Evolutionary conservation across 1,284 basidiomycete species (phyloP).

Genomic region (Phlebopus sp.): DNA sequence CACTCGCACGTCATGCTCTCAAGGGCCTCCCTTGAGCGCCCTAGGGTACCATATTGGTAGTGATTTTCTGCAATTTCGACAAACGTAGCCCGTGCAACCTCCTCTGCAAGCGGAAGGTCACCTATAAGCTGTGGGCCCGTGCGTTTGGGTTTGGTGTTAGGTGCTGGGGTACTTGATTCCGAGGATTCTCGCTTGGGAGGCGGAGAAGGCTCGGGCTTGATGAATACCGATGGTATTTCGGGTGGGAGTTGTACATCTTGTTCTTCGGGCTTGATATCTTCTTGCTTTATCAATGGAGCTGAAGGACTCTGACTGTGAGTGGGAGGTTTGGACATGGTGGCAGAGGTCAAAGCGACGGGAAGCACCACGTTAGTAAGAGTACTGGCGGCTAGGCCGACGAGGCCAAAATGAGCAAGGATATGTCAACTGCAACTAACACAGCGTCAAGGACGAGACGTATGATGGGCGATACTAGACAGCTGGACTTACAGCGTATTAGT

Average conservation of each 20-base stretch:
- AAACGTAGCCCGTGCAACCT: conserved; percentile 75
- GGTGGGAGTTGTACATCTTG: conserved; percentile 27
- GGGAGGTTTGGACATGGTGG: conserved; percentile 34
- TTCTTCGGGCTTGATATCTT: conserved; percentile 12
- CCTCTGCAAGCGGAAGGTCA: conserved; percentile 73
- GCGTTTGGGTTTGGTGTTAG: conserved; percentile 31
- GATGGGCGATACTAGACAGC: conserved; percentile 6
- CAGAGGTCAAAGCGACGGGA: conserved; percentile 8
- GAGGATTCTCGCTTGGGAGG: conserved; percentile 32
- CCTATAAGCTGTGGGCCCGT: conserved; percentile 66
- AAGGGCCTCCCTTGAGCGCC: conserved; percentile 81
- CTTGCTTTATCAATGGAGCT: conserved; percentile 13
- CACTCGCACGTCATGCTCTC: conserved; percentile 97
- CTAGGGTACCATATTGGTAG: conserved; percentile 88
- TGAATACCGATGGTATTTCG: conserved; percentile 29
- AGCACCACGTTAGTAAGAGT: conserved; percentile 15
- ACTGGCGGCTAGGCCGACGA: conserved; percentile 16
- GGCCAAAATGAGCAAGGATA: conserved; percentile 21
- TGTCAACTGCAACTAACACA: conserved; percentile 14
- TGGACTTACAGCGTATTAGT: conserved; percentile 14
- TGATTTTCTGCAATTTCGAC: conserved; percentile 73
- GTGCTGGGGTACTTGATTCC: conserved; percentile 29
- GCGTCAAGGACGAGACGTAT: conserved; percentile 14
- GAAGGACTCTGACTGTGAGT: conserved; percentile 28
- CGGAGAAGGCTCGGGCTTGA: conserved; percentile 27